phyloP scores from a whole-genome alignment of 768 basidiomycete genomes.

The Boletales sp. region DNA sequence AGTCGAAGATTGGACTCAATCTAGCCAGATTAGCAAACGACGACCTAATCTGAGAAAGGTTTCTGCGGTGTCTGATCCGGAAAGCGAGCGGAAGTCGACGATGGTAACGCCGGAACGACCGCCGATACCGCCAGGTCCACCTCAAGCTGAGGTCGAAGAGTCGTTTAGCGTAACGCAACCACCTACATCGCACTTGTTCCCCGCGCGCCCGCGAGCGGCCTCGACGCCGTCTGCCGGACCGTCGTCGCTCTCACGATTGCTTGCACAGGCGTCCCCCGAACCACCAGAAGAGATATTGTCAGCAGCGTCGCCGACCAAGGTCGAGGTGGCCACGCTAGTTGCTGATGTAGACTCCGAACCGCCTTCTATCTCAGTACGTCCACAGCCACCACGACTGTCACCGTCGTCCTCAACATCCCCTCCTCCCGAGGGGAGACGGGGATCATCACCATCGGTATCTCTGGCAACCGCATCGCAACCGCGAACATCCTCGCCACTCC shows the following conservation, averaged over 20 bases:
- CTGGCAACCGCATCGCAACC: conserved; percentile 31
- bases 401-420: conserved; percentile 15
- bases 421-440: neutral
- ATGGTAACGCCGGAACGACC: conserved; percentile 11
- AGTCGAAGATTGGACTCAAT: conserved; percentile 91
- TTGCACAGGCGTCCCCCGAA: conserved; percentile 64
- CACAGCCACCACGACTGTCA: conserved; percentile 32
- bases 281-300: conserved; percentile 31
- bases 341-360: neutral
- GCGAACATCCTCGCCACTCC: conserved; percentile 52
- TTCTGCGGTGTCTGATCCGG: conserved; percentile 36
- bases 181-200: conserved; percentile 67
- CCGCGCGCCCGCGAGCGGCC: conserved; percentile 57
- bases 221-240: conserved; percentile 70
- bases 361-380: conserved; percentile 13
- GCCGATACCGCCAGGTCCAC: conserved; percentile 50
- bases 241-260: conserved; percentile 73
- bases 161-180: conserved; percentile 62
- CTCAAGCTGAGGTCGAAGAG: conserved; percentile 70
- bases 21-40: conserved; percentile 57
- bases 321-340: conserved; percentile 31
- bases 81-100: conserved; percentile 35
- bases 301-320: conserved; percentile 27
- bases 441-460: neutral
- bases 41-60: conserved; percentile 51